These are phyloP conservation scores for Microsporum audouinii DNA, from an alignment of 2,329 filamentous ascomycete genomes.

Conservation along the genomic window DNA sequence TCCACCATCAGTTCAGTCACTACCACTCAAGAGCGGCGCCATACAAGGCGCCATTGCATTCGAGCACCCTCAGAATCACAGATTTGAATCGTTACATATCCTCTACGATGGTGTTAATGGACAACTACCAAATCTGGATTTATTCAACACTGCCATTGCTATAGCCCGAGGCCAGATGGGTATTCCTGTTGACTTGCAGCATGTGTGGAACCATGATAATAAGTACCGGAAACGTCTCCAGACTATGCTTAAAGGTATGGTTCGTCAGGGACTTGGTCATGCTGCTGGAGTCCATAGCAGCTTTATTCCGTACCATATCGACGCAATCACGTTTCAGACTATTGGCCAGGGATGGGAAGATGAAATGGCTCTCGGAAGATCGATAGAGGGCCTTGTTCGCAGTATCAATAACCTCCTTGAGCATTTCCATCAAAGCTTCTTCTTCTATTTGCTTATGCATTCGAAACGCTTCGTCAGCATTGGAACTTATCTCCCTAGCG, in stretches of 20 bases:
- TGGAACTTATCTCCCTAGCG: constrained; percentile 88
- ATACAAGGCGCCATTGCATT: constrained; percentile 88
- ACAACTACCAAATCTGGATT: constrained; percentile 85
- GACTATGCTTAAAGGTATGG: constrained; percentile 86
- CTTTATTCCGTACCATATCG: constrained; percentile 96
- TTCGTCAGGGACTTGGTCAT: constrained; percentile 79
- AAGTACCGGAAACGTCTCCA: constrained; percentile 69
- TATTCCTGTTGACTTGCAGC: constrained; percentile 69
- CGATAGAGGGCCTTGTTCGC: constrained; percentile 80
- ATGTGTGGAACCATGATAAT: constrained; percentile 68
- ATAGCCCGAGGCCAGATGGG: constrained; percentile 90
- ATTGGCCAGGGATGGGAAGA: constrained; percentile 91
- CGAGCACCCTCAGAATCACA: constrained; percentile 75
- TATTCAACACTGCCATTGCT: constrained; percentile 84
- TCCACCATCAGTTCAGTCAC: constrained; percentile 54
- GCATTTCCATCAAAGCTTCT: constrained; percentile 96
- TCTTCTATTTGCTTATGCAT: constrained; percentile 94
- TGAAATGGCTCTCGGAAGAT: constrained; percentile 86
- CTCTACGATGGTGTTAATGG: constrained; percentile 94
- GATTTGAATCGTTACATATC: constrained; percentile 80
- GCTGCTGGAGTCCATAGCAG: constrained; percentile 84
- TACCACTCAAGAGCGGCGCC: constrained; percentile 84
- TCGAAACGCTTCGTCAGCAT: constrained; percentile 92
- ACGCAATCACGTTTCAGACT: constrained; percentile 85
- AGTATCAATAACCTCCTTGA: constrained; percentile 94